Base-by-base conservation (phyloP, 2,329 filamentous ascomycete genomes). In the Curvularia verruculosa region DNA sequence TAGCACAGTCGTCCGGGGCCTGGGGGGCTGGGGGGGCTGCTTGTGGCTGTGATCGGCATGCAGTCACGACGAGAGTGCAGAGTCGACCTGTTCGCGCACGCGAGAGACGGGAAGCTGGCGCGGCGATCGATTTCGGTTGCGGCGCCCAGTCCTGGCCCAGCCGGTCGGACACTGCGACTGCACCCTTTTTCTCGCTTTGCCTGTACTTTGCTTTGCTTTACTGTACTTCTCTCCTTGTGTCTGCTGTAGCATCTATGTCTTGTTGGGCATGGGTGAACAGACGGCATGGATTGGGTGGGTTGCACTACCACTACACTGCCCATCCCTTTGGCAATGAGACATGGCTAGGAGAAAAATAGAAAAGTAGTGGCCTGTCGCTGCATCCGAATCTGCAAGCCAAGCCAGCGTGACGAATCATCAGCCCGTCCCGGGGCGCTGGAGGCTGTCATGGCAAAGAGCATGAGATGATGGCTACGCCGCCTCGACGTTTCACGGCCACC, bases 101-200 rank as follows among this genome's bases (percentile, higher is more conserved):
- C 52, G 52, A 49, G 56, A 56, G 37, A 45, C 56, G 53, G 37
- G 29, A 44, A 31, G 21, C 43, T 47, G 52, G 56, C 47, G 46
- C 47, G 46, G 43, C 52, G 52, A 54, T 54, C 52, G 47, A 54
- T 54, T 54, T 47, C 52, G 44, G 52, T n/a, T 54, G 45, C 52
- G 44, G 44, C 44, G 19, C 44, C 26, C 28, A 21, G 23, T 26
- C 21, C 45, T 37, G 45, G 45, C 29, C 15, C 46, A 41, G 39
- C 12, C 26, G 5, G 26, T 6, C 26, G 26, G 26, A 29, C 26
- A 8, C 24, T 26, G 24, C 24, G 24, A 9, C 29, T 31, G 10
- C 19, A 12, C 10, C 8, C 9, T 40, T 19, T 9, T 5, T 29
- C 10, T 2, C 7, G 8, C 26, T 29, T n/a, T n/a, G n/a, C n/a